Evolutionary conservation across 768 basidiomycete species (phyloP), one percentile per base, ranked within the genome.

Genomic region (Trametes cubensis): DNA sequence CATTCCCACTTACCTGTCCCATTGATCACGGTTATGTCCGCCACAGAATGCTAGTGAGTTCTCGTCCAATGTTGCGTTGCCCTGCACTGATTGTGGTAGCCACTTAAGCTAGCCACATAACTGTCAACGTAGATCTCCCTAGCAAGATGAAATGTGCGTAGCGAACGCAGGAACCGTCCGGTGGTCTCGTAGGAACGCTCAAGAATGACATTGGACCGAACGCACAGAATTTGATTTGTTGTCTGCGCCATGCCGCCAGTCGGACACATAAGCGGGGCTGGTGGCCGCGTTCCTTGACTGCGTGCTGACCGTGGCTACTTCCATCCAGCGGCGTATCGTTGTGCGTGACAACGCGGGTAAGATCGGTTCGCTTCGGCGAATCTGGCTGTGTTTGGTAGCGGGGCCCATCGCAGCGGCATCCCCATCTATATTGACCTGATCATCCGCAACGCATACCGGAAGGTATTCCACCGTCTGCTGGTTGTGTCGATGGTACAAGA

Each of bases 81-180:
- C 5, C 34, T 34, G 11, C 34, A 34, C 34, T 34, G 34, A 34
- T 34, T 34, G 34, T 34, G 34, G 34, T 34, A 4, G 34, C 10
- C 11, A 5, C 4, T 10, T 34, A 34, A 34, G 34, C 11, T 4
- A 34, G 34, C 34, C 34, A 34, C 34, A 34, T 11, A 34, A 34
- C 34, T 34, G 34, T 11, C 34, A 34, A 34, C 10, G 34, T 34
- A 34, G 41, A 10, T 50, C 11, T 21, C n/a, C 15, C 20, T n/a
- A 38, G 28, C 4, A 21, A 15, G 20, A 48, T 26, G 34, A 42
- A 25, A 57, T 39, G 50, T 57, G 55, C 61, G 55, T 28, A 54
- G 46, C n/a, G 23, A 57, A 28, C 50, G 55, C 41, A 62, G n/a
- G 21, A 21, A 50, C 23, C 21, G 39, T 23, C 21, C 41, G 47